These are phyloP conservation scores for Paramyrothecium sp. DNA, from an alignment of 2,329 filamentous ascomycete genomes.

Conservation along the genomic window DNA sequence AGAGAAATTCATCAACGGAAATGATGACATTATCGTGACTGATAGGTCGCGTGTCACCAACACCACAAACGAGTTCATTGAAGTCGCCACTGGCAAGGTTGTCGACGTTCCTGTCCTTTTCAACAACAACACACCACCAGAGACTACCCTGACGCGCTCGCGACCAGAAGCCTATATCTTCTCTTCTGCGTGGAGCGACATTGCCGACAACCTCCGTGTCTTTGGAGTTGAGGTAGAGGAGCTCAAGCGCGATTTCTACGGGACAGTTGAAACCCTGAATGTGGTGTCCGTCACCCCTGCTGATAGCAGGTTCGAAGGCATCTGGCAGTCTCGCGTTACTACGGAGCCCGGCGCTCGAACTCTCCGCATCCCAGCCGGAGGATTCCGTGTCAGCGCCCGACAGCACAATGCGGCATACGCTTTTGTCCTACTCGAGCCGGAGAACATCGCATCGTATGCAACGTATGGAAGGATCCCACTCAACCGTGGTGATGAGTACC, in stretches of 20 bases:
- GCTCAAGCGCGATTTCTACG: conserved; percentile 6
- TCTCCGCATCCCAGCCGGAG: conserved; percentile 6
- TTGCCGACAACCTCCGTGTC: conserved; percentile 7
- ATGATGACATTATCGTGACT: conserved; percentile 10
- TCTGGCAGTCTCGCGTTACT: conserved; percentile 2
- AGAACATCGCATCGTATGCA: conserved; percentile 6
- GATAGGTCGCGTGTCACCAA: conserved; percentile 4
- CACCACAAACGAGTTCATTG: conserved; percentile 5
- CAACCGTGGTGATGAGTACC: conserved; percentile 7
- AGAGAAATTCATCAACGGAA: conserved; percentile 4
- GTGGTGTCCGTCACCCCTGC: conserved; percentile 1
- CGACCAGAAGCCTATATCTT: conserved; percentile 11
- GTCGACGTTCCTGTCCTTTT: conserved; percentile 8
- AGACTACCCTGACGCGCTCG: conserved; percentile 4
- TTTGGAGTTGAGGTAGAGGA: conserved; percentile 6
- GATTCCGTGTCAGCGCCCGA: conserved; percentile 5
- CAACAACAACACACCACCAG: conserved; percentile 10
- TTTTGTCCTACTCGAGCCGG: conserved; percentile 7
- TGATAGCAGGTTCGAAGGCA: conserved; percentile 3
- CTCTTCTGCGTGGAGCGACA: conserved; percentile 6
- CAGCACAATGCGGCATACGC: conserved; percentile 8
- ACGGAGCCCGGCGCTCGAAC: conserved; percentile 1
- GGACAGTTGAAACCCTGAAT: conserved; percentile 5
- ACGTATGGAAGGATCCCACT: conserved; percentile 6
- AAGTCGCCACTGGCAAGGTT: conserved; percentile 4